Base-by-base conservation (phyloP, 169 alveolate genomes). In the Cryptosporidium muris region DNA sequence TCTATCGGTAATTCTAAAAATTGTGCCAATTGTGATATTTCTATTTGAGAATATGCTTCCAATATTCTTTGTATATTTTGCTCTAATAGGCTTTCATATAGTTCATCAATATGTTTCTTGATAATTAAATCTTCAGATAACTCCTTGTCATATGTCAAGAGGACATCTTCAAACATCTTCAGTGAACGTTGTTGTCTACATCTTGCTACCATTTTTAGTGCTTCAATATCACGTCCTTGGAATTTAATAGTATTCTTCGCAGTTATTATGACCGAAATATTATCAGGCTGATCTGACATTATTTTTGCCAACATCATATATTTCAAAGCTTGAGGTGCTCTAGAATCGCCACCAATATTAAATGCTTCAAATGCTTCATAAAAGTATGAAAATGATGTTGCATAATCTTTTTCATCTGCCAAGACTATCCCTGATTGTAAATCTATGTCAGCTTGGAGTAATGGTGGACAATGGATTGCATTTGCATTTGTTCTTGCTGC, bases 341-440 rank as follows among this genome's bases (percentile, higher is more conserved):
- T 92, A 36, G 63, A 89, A 25, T 93, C 95, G 43, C 89, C 92
- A 11, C 93, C 92, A 80, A 95, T 93, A 85, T 96, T 96, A 82
- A 92, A 95, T 43, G 97, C 98, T 85, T 97, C 99, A 80, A 94
- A 96, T 40, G 97, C 95, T 89, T 97, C 99, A 88, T 92, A 96
- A 92, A 97, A 96, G 89, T 97, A 97, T 36, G 99, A 96, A 88
- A 93, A 97, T n/a, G 98, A 96, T 16, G 98, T 95, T 65, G 93
- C 92, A 81, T 91, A 95, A 81, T 97, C 99, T 80, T 81, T 68
- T 63, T 93, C 96, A 53, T 91, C 88, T 38, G 92, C 90, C 51
- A 81, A 91, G 51, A 93, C 53, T 45, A 93, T 81, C 4, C 96
- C 96, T 11, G 97, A 93, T 82, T 94, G 94, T 68, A 96, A 91